A percentile compares a stretch with the other conserved stretches of the same genome.
Conservation (phyloP, 495 filamentous ascomycete species). For the Cenococcum geophilum region DNA sequence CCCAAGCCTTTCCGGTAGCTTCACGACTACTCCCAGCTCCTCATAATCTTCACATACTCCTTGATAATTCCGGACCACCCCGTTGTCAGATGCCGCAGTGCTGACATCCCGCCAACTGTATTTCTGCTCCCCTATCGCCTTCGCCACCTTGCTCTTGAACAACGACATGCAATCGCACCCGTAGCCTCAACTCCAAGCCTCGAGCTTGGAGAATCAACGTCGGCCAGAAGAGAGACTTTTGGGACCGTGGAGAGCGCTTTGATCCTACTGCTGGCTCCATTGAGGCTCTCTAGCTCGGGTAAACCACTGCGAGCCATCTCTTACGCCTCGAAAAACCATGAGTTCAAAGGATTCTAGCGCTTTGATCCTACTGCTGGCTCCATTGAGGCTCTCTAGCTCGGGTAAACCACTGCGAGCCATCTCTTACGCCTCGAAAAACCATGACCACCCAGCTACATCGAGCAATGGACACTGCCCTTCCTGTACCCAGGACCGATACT, state of each 20-base stretch:
- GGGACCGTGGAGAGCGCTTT: background rate
- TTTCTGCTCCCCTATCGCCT: conserved; percentile 3
- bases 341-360: no score
- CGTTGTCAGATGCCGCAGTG: background rate
- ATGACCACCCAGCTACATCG: conserved; percentile 24
- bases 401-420: background rate
- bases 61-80: background rate
- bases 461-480: conserved; percentile 30
- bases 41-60: conserved; percentile 4
- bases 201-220: conserved; percentile 28
- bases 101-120: background rate
- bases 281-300: conserved; percentile 13
- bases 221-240: conserved; percentile 4
- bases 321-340: conserved; percentile 10
- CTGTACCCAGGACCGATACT: conserved; percentile 17
- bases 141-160: conserved; percentile 14
- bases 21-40: conserved; percentile 10
- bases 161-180: conserved; percentile 23
- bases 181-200: conserved; percentile 31
- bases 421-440: conserved; percentile 6
- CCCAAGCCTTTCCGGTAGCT: conserved; percentile 17
- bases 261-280: conserved; percentile 1
- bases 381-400: conserved; percentile 9
- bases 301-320: background rate
- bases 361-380: conserved; percentile 2